Conservation (phyloP, 495 filamentous ascomycete genomes). For the Aeminium ludgeri region DNA sequence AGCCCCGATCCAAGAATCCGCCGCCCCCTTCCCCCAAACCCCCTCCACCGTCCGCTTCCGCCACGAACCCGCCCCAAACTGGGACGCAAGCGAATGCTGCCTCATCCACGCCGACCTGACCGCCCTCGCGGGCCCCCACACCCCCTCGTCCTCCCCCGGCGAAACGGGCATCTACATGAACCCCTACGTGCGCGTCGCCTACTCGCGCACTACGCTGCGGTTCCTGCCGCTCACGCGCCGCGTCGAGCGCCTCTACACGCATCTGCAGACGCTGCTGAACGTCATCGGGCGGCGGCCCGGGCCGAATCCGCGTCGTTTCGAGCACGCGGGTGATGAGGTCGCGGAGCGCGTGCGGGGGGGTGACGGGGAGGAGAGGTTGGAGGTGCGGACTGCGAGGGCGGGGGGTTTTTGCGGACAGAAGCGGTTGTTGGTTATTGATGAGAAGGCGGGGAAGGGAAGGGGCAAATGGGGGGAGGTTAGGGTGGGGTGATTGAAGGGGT, state of each 20-base stretch:
- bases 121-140: conserved; percentile 3
- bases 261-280: background rate
- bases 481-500: too few species aligned
- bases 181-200: conserved; percentile 23
- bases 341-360: conserved; percentile 4
- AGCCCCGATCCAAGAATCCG: too few species aligned
- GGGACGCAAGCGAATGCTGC: conserved; percentile 70
- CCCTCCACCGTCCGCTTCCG: conserved; percentile 62
- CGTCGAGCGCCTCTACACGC: conserved; percentile 14
- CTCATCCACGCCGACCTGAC: conserved; percentile 24
- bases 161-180: conserved; percentile 24
- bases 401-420: background rate
- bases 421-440: background rate
- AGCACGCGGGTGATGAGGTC: conserved; percentile 5
- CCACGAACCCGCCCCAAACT: conserved; percentile 44
- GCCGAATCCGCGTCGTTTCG: background rate
- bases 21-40: too few species aligned
- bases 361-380: background rate
- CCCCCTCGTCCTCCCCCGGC: conserved; percentile 4
- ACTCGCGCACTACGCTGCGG: conserved; percentile 13
- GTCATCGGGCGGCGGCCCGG: background rate
- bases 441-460: too few species aligned
- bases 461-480: too few species aligned
- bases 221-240: conserved; percentile 20
- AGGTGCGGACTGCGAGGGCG: background rate